Evolutionary conservation across 2,329 filamentous ascomycete species (phyloP), one percentile per base, ranked within the genome.

Genomic region (Allantophomopsis cytisporea): DNA sequence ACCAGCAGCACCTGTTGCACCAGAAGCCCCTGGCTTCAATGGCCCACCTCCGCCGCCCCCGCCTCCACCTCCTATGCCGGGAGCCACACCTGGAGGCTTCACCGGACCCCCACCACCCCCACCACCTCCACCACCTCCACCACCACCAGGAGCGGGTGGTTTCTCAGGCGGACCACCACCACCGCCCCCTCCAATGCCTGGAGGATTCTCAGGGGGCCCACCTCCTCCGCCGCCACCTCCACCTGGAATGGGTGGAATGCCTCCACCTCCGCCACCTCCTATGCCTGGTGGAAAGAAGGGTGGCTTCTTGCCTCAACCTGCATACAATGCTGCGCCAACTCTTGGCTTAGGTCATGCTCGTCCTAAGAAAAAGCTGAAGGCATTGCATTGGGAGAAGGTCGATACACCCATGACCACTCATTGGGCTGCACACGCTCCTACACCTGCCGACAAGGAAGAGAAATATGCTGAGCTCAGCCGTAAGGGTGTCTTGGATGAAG

Each of bases 321-420:
- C 51, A 23, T 71, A 73, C 44, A 62, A 65, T 15, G 57, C 69
- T 5, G 55, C 69, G 12, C 63, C 76, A 16, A 72, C 75, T 7
- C 68, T 85, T 49, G 76, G 80, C 34, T 63, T 94, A 51, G 80
- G 85, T 30, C 83, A 87, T 44, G 84, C 87, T 39, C 71, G 89
- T 50, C 87, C 91, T 16, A 96, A 95, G 74, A 96, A 94, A 77
- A 98, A 96, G 70, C 85, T 98, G 60, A 98, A 98, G 76, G 89
- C 89, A 43, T 71, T 98, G 50, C 91, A 98, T 65, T 96, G 91
- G 89, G 91, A 98, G 63, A 96, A 96, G 68, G 86, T 98, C 40
- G 91, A 98, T 60, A 75, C 83, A 39, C 84, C 87, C 16, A 78
- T 91, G 57, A 83, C 86, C 38, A 95, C 89, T 39, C 84, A 95